Percentiles rank a stretch among this genome's conserved stretches.
phyloP scores from a whole-genome alignment of 176 grass and related monocot species.

The Oryza meridionalis region DNA sequence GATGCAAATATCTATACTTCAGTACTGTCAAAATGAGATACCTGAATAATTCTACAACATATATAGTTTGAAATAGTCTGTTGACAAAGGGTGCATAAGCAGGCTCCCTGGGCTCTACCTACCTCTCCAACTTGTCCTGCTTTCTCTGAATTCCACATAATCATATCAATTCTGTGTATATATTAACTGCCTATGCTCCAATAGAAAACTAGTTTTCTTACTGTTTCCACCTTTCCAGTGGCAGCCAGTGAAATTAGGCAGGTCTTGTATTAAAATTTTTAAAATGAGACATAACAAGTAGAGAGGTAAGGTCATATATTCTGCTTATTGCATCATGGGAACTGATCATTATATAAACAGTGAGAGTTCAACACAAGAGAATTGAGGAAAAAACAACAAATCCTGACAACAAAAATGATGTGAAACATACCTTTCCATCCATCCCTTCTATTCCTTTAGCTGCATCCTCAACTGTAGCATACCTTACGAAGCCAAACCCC shows the following conservation, averaged over 20 bases:
- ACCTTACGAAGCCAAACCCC: slow-evolving; percentile 92
- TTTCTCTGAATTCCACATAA: neutral
- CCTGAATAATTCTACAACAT: too few species aligned
- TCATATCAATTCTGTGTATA: neutral
- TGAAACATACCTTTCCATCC: slow-evolving; percentile 86
- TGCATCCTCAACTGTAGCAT: slow-evolving; percentile 75
- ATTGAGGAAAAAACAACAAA: slow-evolving; percentile 18
- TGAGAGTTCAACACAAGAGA: neutral
- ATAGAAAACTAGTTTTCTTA: neutral
- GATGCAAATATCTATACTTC: neutral
- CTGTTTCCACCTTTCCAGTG: neutral
- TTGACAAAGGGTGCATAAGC: neutral
- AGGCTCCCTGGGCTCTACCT: neutral
- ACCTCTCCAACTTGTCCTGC: neutral
- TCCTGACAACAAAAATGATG: neutral
- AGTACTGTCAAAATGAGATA: neutral
- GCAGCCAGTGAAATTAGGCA: neutral
- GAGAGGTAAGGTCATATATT: neutral
- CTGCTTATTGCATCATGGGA: neutral
- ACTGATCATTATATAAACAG: neutral
- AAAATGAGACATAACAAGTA: neutral
- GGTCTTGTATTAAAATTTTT: neutral
- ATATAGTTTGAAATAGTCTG: neutral
- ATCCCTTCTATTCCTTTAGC: slow-evolving; percentile 76
- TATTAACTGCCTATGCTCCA: neutral